Evolutionary conservation across 1,284 basidiomycete genomes (phyloP).

Genomic region (Ustilago bromivora): DNA sequence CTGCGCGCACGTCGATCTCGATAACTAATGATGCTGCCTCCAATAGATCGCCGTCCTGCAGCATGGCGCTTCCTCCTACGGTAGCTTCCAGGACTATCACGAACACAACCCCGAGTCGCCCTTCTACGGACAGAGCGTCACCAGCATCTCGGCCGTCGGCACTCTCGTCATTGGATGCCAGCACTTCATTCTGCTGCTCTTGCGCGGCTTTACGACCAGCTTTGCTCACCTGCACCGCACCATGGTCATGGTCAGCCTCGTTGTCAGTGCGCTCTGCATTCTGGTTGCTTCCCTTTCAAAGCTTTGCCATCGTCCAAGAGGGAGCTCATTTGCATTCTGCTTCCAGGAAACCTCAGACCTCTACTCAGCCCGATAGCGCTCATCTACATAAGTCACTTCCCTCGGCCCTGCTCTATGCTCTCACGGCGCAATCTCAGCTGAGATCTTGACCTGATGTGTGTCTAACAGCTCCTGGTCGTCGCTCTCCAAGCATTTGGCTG

Average conservation of each 20-base stretch:
- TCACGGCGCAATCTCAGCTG: background rate
- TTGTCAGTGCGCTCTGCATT: constrained; percentile 29
- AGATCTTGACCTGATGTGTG: background rate
- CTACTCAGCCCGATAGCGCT: constrained; percentile 18
- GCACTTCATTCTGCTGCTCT: constrained; percentile 48
- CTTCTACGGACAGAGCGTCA: constrained; percentile 40
- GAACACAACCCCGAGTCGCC: constrained; percentile 43
- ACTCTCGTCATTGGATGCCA: constrained; percentile 51
- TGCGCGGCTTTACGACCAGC: constrained; percentile 31
- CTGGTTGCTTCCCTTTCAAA: constrained; percentile 44
- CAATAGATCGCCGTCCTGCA: constrained; percentile 27
- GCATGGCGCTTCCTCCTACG: constrained; percentile 52
- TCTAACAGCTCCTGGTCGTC: constrained; percentile 24
- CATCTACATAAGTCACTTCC: constrained; percentile 17
- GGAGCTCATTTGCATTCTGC: constrained; percentile 5
- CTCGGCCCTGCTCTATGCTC: background rate
- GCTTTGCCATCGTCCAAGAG: constrained; percentile 3
- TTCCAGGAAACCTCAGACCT: constrained; percentile 18
- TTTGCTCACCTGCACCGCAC: constrained; percentile 36
- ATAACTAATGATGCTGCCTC: constrained; percentile 8
- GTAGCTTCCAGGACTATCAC: constrained; percentile 64
- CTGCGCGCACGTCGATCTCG: constrained; percentile 5
- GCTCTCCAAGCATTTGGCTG: constrained; percentile 48
- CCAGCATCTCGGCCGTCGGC: constrained; percentile 49
- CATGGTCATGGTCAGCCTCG: constrained; percentile 27